A percentile compares a stretch with the other conserved stretches of the same genome.
Conservation (phyloP, 192 early-diverging fungal genomes). For the Backusella westeae region DNA sequence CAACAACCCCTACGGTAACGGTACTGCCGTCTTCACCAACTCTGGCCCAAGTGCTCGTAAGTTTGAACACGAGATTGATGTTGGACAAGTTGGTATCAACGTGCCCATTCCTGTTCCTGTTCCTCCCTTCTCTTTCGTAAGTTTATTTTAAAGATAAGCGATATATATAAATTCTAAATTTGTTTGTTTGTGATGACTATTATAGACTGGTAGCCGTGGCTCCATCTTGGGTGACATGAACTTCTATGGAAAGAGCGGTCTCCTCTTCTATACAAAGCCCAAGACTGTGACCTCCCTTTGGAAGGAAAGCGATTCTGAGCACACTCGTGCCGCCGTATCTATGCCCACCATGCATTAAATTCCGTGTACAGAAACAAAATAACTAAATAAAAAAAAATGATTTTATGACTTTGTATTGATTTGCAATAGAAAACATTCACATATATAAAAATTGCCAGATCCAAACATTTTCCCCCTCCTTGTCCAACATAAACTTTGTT, state of each 20-base stretch:
- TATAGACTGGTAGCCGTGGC: slow-evolving; percentile 76
- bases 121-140: slow-evolving; percentile 90
- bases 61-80: slow-evolving; percentile 87
- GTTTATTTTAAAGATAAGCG: neutral
- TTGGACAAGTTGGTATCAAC: slow-evolving; percentile 87
- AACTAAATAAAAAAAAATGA: neutral
- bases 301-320: slow-evolving; percentile 80
- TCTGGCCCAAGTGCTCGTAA: slow-evolving; percentile 84
- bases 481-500: neutral
- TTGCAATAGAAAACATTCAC: neutral
- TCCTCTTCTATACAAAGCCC: slow-evolving; percentile 87
- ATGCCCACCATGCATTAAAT: slow-evolving; percentile 72
- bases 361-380: neutral
- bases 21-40: slow-evolving; percentile 87
- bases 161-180: neutral
- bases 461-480: neutral
- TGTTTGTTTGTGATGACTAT: neutral
- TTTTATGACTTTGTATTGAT: neutral
- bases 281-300: slow-evolving; percentile 97
- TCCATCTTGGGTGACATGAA: slow-evolving; percentile 94
- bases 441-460: neutral
- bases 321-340: slow-evolving; percentile 67
- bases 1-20: slow-evolving; percentile 86
- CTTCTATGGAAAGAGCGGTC: slow-evolving; percentile 81
- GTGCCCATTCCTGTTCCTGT: slow-evolving; percentile 96